Conservation (phyloP, 306 rosid genomes). For the Sindora glabra region DNA sequence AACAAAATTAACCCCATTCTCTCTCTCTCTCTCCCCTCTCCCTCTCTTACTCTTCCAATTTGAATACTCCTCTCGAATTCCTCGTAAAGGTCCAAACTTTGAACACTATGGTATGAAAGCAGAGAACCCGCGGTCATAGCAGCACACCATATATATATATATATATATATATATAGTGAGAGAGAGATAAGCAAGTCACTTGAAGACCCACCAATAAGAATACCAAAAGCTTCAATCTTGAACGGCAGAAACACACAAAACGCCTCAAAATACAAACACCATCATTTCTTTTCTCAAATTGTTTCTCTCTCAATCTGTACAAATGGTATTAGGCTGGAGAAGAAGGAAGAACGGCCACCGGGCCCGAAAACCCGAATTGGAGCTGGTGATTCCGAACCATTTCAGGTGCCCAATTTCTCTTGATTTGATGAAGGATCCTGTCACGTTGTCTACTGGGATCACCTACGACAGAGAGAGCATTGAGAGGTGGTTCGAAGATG, state of each 20-base stretch:
- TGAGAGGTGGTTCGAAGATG: conserved; percentile 64
- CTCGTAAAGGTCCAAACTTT: conserved; percentile 27
- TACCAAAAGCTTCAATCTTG: conserved; percentile 12
- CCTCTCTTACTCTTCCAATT: conserved; percentile 11
- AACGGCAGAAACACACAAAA: not conserved
- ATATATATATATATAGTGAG: too few relatives aligned
- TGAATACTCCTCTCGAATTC: conserved; percentile 34
- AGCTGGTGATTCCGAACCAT: conserved; percentile 45
- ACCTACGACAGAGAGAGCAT: conserved; percentile 64
- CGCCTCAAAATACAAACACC: not conserved
- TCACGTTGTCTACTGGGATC: conserved; percentile 69
- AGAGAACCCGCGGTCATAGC: not conserved
- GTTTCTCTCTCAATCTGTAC: not conserved
- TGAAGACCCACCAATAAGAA: conserved; percentile 13
- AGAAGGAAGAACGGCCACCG: conserved; percentile 22
- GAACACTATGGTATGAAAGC: conserved; percentile 32
- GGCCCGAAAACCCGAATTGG: conserved; percentile 16
- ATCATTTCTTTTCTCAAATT: conserved; percentile 1
- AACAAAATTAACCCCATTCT: not conserved
- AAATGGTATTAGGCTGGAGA: conserved; percentile 59
- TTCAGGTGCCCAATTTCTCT: conserved; percentile 63
- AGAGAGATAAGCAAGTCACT: too few relatives aligned
- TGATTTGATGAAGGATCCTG: conserved; percentile 78
- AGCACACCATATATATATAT: not conserved
- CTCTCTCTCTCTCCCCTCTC: not conserved